Conservation (phyloP, 805 yeast species). For the Candida oleophila region DNA sequence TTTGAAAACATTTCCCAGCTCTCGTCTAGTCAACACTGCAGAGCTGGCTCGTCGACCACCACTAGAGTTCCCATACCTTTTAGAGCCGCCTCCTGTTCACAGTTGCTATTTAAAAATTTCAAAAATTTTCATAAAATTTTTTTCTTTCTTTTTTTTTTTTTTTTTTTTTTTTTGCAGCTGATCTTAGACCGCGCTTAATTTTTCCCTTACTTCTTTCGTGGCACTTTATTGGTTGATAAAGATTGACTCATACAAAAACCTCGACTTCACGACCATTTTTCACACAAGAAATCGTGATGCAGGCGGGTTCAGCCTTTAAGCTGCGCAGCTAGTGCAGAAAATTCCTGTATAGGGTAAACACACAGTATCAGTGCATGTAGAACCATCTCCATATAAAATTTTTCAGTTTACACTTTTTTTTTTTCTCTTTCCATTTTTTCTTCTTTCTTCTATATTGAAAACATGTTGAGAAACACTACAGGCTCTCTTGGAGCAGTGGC, state of each 20-base stretch:
- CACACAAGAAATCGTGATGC: slow-evolving; percentile 5
- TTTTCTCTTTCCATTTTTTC: slow-evolving; percentile 1
- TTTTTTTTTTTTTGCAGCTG: slow-evolving; percentile 15
- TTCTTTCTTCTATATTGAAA: neutral
- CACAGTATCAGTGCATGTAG: neutral
- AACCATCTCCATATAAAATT: slow-evolving; percentile 4
- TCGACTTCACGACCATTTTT: slow-evolving; percentile 2
- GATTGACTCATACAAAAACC: slow-evolving; percentile 12
- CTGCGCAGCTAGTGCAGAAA: slow-evolving; percentile 3
- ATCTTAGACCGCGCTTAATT: slow-evolving; percentile 42
- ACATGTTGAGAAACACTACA: slow-evolving; percentile 14
- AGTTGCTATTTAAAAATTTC: no score
- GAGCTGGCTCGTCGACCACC: no score
- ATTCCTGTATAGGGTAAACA: neutral
- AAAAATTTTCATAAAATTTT: no score
- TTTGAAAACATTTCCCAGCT: no score
- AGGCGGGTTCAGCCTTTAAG: no score
- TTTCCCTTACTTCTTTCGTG: slow-evolving; percentile 12
- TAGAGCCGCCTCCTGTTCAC: no score
- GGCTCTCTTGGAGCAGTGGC: neutral
- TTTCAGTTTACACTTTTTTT: slow-evolving; percentile 1
- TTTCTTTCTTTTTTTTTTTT: slow-evolving; percentile 2
- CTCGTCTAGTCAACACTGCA: no score
- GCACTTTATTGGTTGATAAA: slow-evolving; percentile 27
- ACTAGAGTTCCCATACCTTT: no score